Evolutionary conservation across 1,139 yeast species (phyloP).

Genomic region (Yarrowia galli): DNA sequence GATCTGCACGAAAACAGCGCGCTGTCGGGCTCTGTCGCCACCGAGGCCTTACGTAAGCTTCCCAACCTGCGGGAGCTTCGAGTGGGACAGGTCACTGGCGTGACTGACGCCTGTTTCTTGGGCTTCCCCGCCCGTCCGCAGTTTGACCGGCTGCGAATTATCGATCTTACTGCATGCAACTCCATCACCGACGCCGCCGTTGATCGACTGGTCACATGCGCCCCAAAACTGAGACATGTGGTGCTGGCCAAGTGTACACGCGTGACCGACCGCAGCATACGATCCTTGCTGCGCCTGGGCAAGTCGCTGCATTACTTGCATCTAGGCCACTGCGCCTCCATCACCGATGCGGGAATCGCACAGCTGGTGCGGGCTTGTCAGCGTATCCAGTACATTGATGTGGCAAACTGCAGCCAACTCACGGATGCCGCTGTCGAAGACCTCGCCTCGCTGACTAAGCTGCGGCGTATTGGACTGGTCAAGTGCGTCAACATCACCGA

Average conservation of each 20-base stretch:
- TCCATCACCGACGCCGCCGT: conserved; percentile 83
- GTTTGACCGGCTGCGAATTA: conserved; percentile 68
- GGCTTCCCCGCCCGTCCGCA: conserved; percentile 42
- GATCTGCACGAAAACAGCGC: conserved; percentile 86
- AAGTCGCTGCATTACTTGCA: conserved; percentile 88
- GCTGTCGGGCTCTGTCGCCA: conserved; percentile 69
- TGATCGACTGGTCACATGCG: conserved; percentile 71
- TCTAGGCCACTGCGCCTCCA: conserved; percentile 89
- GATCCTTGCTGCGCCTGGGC: conserved; percentile 75
- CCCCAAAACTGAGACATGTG: conserved; percentile 87
- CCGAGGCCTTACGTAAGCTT: conserved; percentile 67
- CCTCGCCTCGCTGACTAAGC: conserved; percentile 75
- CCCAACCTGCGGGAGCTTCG: conserved; percentile 83
- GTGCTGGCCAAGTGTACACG: conserved; percentile 88
- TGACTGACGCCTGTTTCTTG: conserved; percentile 66
- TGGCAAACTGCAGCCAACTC: conserved; percentile 91
- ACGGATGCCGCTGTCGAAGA: conserved; percentile 86
- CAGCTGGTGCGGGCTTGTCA: conserved; percentile 79
- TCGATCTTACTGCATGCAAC: conserved; percentile 86
- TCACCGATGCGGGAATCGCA: conserved; percentile 74
- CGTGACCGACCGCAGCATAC: conserved; percentile 82
- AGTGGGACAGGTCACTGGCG: conserved; percentile 73
- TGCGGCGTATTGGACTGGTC: conserved; percentile 91
- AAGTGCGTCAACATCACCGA: conserved; percentile 91
- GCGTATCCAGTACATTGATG: conserved; percentile 88